Evolutionary conservation across 169 alveolate species (phyloP).

Genomic region (Plasmodium cynomolgi): DNA sequence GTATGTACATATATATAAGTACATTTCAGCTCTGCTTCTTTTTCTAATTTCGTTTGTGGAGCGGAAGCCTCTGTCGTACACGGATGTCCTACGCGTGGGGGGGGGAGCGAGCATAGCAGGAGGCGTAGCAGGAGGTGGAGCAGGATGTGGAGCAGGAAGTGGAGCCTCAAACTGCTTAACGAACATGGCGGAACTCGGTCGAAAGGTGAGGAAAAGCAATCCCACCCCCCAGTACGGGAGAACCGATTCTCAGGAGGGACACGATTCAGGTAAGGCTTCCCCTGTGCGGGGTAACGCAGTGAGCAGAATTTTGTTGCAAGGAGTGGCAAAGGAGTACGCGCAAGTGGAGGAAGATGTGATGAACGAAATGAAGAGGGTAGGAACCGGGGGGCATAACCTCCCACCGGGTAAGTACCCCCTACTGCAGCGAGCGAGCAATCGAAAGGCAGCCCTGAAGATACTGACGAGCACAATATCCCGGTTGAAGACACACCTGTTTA

Average conservation of each 20-base stretch:
- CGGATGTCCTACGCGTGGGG: not conserved
- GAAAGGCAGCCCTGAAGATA: not conserved
- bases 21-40: conserved; percentile 17
- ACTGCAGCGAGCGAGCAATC: not conserved
- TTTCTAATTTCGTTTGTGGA: conserved; percentile 31
- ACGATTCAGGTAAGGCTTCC: not conserved
- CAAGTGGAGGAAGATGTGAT: conserved; percentile 1
- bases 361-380: not conserved
- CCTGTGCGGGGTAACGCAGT: not conserved
- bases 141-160: not conserved
- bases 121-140: not conserved
- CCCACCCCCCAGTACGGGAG: not conserved
- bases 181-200: too few species aligned
- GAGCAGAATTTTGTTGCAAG: not conserved
- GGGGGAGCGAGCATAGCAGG: not conserved
- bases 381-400: not conserved
- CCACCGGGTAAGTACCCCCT: not conserved
- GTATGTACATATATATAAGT: conserved; percentile 42
- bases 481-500: conserved; percentile 29
- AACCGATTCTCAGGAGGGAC: not conserved
- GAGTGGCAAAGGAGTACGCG: not conserved
- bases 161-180: not conserved
- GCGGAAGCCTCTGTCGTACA: conserved; percentile 12
- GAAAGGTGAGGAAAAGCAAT: not conserved
- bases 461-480: not conserved